phyloP scores from a whole-genome alignment of 345 rosid species.

The Eucalyptus urophylla region DNA sequence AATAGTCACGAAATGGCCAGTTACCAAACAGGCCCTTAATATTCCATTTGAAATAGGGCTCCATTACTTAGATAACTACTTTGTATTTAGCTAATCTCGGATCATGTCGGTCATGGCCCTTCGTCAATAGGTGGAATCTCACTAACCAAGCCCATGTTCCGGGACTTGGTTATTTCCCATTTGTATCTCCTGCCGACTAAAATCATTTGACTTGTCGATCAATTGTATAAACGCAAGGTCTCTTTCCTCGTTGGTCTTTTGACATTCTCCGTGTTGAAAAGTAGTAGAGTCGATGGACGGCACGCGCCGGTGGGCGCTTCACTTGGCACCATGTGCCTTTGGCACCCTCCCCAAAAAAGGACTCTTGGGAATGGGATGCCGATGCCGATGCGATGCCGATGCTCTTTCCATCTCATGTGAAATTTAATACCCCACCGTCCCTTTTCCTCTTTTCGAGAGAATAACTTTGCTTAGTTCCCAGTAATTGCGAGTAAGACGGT shows the following conservation, averaged over 20 bases:
- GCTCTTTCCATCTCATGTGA: neutral
- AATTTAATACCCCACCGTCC: neutral
- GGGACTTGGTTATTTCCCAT: neutral
- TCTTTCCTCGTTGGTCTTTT: neutral
- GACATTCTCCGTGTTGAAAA: neutral
- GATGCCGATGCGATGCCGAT: neutral
- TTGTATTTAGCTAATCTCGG: too few species aligned
- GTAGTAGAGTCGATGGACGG: too few species aligned
- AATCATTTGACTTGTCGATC: neutral
- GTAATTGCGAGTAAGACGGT: neutral
- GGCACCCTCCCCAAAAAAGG: neutral
- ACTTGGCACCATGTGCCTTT: neutral
- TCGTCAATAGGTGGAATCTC: neutral
- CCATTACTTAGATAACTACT: neutral
- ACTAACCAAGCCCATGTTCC: fast-evolving
- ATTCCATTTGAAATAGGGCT: neutral
- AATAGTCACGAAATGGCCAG: too few species aligned
- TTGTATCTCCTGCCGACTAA: neutral
- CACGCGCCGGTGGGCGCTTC: neutral
- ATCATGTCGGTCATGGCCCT: fast-evolving
- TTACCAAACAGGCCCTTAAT: too few species aligned
- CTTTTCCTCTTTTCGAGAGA: neutral
- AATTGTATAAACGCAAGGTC: neutral
- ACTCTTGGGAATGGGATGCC: neutral
- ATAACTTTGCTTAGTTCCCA: neutral